Percentiles rank a stretch among this genome's conserved stretches.
Conservation (phyloP, 768 basidiomycete genomes). For the Rhizopogon roseolus region DNA sequence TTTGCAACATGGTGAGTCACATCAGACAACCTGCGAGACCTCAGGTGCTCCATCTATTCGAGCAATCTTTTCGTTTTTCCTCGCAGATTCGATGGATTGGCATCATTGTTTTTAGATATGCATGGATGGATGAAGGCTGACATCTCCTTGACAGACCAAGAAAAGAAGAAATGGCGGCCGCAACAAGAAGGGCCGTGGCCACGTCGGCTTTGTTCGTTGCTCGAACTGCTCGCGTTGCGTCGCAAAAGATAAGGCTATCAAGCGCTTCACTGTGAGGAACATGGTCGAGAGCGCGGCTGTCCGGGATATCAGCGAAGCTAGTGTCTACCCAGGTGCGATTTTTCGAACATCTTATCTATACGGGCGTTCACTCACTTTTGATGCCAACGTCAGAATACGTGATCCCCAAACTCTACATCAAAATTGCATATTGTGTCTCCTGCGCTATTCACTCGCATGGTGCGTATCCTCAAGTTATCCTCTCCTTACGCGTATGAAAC, state of each 20-base stretch:
- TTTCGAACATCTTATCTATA: not conserved
- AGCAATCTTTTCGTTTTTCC: not conserved
- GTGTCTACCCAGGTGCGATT: conserved; percentile 80
- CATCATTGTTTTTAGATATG: not conserved
- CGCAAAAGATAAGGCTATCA: conserved; percentile 99
- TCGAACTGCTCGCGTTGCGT: conserved; percentile 99
- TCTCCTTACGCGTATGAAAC: not conserved
- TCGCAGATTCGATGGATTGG: not conserved
- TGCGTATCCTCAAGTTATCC: conserved; percentile 31
- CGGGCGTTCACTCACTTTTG: not conserved
- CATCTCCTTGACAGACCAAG: conserved; percentile 65
- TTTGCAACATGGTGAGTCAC: conserved; percentile 26
- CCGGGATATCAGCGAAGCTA: conserved; percentile 94
- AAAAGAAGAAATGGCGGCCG: conserved; percentile 99
- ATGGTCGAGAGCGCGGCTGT: conserved; percentile 99
- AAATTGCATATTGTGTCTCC: conserved; percentile 97
- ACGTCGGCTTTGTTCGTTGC: conserved; percentile 92
- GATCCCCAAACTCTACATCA: conserved; percentile 96
- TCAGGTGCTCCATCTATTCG: not conserved
- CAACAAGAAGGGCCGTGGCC: conserved; percentile 99
- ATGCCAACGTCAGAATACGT: conserved; percentile 66
- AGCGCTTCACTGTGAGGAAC: conserved; percentile 98
- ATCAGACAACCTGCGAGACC: not conserved
- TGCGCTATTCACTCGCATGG: conserved; percentile 99
- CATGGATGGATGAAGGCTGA: not conserved